phyloP scores from a whole-genome alignment of 768 basidiomycete genomes.

The Neoboletus magnificus region DNA sequence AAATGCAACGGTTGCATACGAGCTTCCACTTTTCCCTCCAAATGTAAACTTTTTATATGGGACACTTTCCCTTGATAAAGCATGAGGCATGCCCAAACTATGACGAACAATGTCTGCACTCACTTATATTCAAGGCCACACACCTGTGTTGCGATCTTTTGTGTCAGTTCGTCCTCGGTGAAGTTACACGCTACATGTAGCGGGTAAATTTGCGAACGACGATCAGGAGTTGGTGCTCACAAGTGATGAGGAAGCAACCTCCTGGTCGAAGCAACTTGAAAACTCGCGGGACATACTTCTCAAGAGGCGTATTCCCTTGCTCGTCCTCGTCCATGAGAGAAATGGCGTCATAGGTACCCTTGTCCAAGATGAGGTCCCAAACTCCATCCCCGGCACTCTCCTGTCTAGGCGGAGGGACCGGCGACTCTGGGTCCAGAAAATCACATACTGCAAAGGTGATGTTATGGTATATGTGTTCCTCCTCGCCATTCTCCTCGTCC shows the following conservation, averaged over 20 bases:
- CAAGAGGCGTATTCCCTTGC: slow-evolving; percentile 48
- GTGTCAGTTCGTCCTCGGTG: slow-evolving; percentile 69
- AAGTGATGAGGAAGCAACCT: slow-evolving; percentile 75
- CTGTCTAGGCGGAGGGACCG: slow-evolving; percentile 17
- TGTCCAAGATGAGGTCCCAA: slow-evolving; percentile 81
- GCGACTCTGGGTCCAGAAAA: slow-evolving; percentile 58
- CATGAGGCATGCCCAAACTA: background rate
- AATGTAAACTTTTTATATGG: slow-evolving; percentile 71
- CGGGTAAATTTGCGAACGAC: background rate
- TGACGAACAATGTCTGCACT: slow-evolving; percentile 14
- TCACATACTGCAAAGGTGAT: slow-evolving; percentile 60
- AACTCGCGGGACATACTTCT: slow-evolving; percentile 59
- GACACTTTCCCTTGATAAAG: slow-evolving; percentile 56
- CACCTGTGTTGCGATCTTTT: slow-evolving; percentile 45
- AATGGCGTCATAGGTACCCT: slow-evolving; percentile 89
- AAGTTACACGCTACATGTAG: slow-evolving; percentile 68
- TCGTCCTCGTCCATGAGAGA: slow-evolving; percentile 63
- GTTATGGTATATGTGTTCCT: background rate
- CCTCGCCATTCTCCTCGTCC: slow-evolving; percentile 6
- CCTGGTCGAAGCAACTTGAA: slow-evolving; percentile 57
- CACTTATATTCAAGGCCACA: slow-evolving; percentile 65
- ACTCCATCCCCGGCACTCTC: slow-evolving; percentile 8
- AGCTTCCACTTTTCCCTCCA: slow-evolving; percentile 73
- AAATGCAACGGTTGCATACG: slow-evolving; percentile 71
- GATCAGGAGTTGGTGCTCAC: slow-evolving; percentile 40